Base-by-base conservation (phyloP, 1,139 yeast species). In the Yamadazyma mexicana region DNA sequence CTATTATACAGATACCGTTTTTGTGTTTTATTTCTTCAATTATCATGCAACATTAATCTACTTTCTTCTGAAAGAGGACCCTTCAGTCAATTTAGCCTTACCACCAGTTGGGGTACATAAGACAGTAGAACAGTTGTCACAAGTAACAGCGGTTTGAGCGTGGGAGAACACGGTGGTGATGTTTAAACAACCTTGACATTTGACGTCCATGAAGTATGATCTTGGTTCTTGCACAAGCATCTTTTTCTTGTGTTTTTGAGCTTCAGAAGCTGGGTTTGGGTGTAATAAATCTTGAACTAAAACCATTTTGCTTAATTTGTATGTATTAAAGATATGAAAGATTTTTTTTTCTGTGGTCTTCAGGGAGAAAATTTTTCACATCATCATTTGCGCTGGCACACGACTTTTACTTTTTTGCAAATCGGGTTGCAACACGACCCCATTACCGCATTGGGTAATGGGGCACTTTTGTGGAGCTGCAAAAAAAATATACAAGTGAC, bases 101-200 rank as follows among this genome's bases (percentile, higher is more conserved):
- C 98, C 98, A 81, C 98, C 98, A 57, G 98, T 88, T 69, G 98
- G 98, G 69, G 94, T 87, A 78, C 98, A 91, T 68, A 92, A 87
- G 55, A 92, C 97, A 58, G 96, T 91, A 61, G 98, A 86, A 77
- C 98, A 92, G 54, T 95, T 83, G 67, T 94, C 98, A 81, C 98
- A 92, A 68, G 97, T 87, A 69, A 92, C 98, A 62, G 97, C 98
- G 60, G 98, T 92, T 81, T 92, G 98, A 54, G 98, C 98, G 77
- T 92, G 98, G 58, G 98, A 91, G 86, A 92, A 92, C 60, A 92
- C 97, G 58, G 98, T 92, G 75, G 98, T 91, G 79, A 92, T 92
- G 83, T 85, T 87, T 72, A 92, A 82, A 79, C 98, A 92, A 63
- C 98, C 98, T 75, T 95, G 98, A 78, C 98, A 92, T 77, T 91